Evolutionary conservation across 371 early-diverging fungal species (phyloP).

Genomic region (Mucor lusitanicus): DNA sequence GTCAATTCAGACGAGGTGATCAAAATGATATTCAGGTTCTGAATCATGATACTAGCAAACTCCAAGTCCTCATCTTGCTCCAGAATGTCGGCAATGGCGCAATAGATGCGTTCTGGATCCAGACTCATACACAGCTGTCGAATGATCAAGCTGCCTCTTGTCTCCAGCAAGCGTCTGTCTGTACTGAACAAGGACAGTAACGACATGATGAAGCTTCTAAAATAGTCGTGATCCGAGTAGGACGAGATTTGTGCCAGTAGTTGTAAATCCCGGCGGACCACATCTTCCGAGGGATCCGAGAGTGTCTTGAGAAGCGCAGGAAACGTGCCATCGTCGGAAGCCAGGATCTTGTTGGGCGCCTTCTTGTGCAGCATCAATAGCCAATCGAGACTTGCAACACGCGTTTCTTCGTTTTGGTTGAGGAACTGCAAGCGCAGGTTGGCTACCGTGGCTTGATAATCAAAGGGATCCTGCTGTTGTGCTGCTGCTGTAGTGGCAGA

Average conservation of each 20-base stretch:
- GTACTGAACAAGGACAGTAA: slow-evolving; percentile 84
- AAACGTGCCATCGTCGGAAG: slow-evolving; percentile 80
- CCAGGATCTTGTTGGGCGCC: slow-evolving; percentile 74
- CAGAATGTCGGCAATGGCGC: slow-evolving; percentile 78
- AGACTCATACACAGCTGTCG: slow-evolving; percentile 86
- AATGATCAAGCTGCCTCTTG: slow-evolving; percentile 84
- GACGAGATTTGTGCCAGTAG: slow-evolving; percentile 92
- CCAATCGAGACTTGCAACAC: slow-evolving; percentile 90
- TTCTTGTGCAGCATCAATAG: slow-evolving; percentile 89
- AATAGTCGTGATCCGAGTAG: slow-evolving; percentile 77
- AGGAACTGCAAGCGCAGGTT: slow-evolving; percentile 75
- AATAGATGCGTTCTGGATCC: slow-evolving; percentile 84
- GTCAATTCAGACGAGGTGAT: slow-evolving; percentile 89
- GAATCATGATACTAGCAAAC: slow-evolving; percentile 91
- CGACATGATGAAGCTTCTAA: slow-evolving; percentile 76
- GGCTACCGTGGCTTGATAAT: slow-evolving; percentile 76
- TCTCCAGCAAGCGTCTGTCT: slow-evolving; percentile 83
- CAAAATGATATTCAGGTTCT: slow-evolving; percentile 88
- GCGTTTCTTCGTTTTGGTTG: slow-evolving; percentile 85
- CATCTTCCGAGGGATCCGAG: slow-evolving; percentile 89
- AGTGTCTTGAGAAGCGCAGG: slow-evolving; percentile 82
- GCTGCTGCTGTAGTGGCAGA: neutral
- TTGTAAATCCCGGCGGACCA: slow-evolving; percentile 84
- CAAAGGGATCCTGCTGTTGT: slow-evolving; percentile 59
- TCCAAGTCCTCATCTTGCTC: slow-evolving; percentile 85